These are phyloP conservation scores for Rhodotorula sp. DNA, from an alignment of 1,284 basidiomycete genomes.

Conservation along the genomic window DNA sequence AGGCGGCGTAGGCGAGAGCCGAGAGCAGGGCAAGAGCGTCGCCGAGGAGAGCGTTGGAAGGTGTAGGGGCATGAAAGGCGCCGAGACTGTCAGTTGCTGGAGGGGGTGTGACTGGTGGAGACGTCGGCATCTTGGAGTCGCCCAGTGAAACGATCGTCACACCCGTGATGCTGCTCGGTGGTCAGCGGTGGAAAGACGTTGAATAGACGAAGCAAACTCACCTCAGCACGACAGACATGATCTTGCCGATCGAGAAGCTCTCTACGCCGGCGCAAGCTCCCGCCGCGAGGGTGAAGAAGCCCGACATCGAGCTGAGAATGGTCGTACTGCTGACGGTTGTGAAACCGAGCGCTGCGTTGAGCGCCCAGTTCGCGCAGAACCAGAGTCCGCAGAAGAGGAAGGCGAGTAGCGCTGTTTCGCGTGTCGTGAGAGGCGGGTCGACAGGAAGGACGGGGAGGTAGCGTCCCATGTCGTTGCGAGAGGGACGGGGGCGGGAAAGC, in stretches of 20 bases:
- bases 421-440: conserved; percentile 56
- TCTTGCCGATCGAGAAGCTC: conserved; percentile 68
- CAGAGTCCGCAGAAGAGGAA: conserved; percentile 62
- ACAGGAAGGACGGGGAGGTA: conserved; percentile 21
- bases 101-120: conserved; percentile 60
- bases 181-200: conserved; percentile 11
- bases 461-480: conserved; percentile 22
- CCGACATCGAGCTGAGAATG: conserved; percentile 81
- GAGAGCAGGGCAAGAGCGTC: conserved; percentile 77
- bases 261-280: conserved; percentile 85
- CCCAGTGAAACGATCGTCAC: conserved; percentile 71
- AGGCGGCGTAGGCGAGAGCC: conserved; percentile 83
- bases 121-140: conserved; percentile 52
- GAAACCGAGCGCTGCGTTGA: conserved; percentile 75
- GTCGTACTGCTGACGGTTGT: conserved; percentile 90
- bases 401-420: conserved; percentile 74
- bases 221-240: conserved; percentile 79
- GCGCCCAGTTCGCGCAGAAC: conserved; percentile 84
- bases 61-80: conserved; percentile 39
- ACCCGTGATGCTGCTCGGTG: conserved; percentile 67
- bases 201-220: conserved; percentile 47
- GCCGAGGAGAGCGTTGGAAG: conserved; percentile 58
- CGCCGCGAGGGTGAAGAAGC: conserved; percentile 88
- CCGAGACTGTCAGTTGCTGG: conserved; percentile 13
- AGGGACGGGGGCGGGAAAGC: conserved; percentile 28